Evolutionary conservation across 148 eudicot genomes (phyloP).

Genomic region (Pouteria glomerata): DNA sequence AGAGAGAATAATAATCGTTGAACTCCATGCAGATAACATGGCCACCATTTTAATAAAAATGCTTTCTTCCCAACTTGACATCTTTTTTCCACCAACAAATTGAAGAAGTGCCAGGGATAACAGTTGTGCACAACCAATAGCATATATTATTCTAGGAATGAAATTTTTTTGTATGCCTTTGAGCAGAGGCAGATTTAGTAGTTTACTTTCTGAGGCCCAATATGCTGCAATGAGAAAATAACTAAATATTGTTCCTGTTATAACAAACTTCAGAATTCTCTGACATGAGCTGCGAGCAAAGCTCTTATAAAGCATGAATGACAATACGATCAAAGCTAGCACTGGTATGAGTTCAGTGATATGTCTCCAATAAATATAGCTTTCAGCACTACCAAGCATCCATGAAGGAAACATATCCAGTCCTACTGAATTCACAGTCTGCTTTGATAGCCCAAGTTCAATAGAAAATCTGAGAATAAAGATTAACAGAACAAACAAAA

Average conservation of each 20-base stretch:
- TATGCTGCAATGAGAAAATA: slow-evolving; percentile 55
- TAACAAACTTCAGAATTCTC: slow-evolving; percentile 43
- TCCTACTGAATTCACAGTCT: slow-evolving; percentile 40
- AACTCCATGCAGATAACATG: slow-evolving; percentile 76
- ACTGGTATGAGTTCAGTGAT: slow-evolving; percentile 45
- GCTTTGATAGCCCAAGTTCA: slow-evolving; percentile 83
- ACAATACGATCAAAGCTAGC: slow-evolving; percentile 45
- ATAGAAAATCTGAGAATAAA: slow-evolving; percentile 53
- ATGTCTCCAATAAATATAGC: slow-evolving; percentile 41
- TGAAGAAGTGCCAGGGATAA: slow-evolving; percentile 40
- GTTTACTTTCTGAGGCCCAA: slow-evolving; percentile 62
- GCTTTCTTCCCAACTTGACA: slow-evolving; percentile 33
- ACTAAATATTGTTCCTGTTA: slow-evolving; percentile 51
- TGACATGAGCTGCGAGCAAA: slow-evolving; percentile 21
- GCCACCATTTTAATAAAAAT: slow-evolving; percentile 47
- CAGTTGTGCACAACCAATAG: slow-evolving; percentile 57
- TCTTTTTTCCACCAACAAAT: slow-evolving; percentile 27
- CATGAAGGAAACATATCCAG: slow-evolving; percentile 32
- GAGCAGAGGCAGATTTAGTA: slow-evolving; percentile 31
- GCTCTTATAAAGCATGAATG: slow-evolving; percentile 41
- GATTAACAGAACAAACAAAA: slow-evolving; percentile 43
- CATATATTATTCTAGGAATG: slow-evolving; percentile 69
- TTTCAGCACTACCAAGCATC: slow-evolving; percentile 36
- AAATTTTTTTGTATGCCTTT: slow-evolving; percentile 32
- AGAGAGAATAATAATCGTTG: slow-evolving; percentile 65